Base-by-base conservation (phyloP, 768 basidiomycete genomes). In the Xerocomus spinulosus region DNA sequence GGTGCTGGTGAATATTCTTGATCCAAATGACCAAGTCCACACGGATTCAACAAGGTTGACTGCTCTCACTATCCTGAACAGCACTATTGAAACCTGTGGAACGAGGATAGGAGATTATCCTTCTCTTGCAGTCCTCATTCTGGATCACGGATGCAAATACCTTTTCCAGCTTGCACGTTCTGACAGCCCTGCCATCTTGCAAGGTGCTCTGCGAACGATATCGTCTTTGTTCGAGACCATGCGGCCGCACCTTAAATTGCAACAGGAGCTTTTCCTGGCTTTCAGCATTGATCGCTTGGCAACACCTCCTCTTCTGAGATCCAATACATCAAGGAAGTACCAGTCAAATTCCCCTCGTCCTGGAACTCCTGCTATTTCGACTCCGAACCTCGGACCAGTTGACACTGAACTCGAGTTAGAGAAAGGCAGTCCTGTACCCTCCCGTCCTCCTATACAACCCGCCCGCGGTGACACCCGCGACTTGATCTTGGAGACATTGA, bases 91-190 rank as follows among this genome's bases (percentile, higher is more conserved):
- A 65, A 81, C 84, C 43, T 81, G 91, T 17, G 94, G 93, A 7
- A 65, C 76, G 7, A 78, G 76, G 34, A 80, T 99, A 46, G 81
- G 83, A 21, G 71, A 78, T 23, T 97, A 87, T 66, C 81, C 87
- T 7, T 90, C 89, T 7, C 71, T 98, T 28, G 72, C 82, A 42
- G 73, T 76, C 23, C 81, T 97, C 46, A 73, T 97, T 28, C 70
- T 88, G 13, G 95, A 99, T 62, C 77, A 86, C 40, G 93, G 90
- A 1, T 98, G 95, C 77, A 94, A 95, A 71, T 93, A 87, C 62
- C 81, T 99, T 26, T 97, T 99, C 76, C 94, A 96, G 70, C 81
- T 99, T 29, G 93, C 92, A 18, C 82, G 94, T 29, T 93, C 92
- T 2, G 93, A 96, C 53, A 88, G 90, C 49, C 77, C 80, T 9